phyloP scores from a whole-genome alignment of 805 yeast genomes.

The Yamadazyma phyllophila region DNA sequence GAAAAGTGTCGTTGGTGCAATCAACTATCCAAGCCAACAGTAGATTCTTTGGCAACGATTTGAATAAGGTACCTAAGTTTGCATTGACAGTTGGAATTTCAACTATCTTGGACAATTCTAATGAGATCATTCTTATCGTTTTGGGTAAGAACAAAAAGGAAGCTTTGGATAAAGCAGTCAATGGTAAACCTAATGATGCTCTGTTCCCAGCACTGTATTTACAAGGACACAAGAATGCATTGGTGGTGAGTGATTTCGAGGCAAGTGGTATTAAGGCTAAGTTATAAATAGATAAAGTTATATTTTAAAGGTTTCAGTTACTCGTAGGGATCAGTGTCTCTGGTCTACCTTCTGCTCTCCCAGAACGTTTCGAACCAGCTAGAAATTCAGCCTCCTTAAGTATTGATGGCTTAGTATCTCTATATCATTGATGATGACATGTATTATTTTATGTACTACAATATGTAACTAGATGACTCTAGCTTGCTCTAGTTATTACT shows the following conservation, averaged over 20 bases:
- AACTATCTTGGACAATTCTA: slow-evolving; percentile 53
- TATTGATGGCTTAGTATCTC: too few species aligned
- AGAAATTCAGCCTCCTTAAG: too few species aligned
- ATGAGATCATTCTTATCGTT: slow-evolving; percentile 51
- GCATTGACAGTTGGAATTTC: slow-evolving; percentile 59
- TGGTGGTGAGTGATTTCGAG: slow-evolving; percentile 47
- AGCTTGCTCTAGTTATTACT: too few species aligned
- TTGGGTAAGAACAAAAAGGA: slow-evolving; percentile 46
- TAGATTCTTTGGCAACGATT: slow-evolving; percentile 49
- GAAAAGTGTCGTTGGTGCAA: slow-evolving; percentile 46
- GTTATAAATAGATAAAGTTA: slow-evolving; percentile 19
- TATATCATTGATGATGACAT: too few species aligned
- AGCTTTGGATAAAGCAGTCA: slow-evolving; percentile 47
- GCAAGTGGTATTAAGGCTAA: slow-evolving; percentile 42
- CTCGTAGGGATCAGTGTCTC: too few species aligned
- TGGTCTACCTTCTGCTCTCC: too few species aligned
- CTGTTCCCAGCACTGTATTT: slow-evolving; percentile 50
- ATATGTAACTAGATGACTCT: too few species aligned
- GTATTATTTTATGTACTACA: too few species aligned
- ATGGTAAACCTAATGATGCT: slow-evolving; percentile 36
- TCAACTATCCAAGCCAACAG: slow-evolving; percentile 54
- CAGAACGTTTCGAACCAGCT: too few species aligned
- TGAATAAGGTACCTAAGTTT: slow-evolving; percentile 45
- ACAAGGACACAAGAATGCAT: slow-evolving; percentile 44
- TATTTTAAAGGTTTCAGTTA: too few species aligned